Base-by-base conservation (phyloP, 192 early-diverging fungal species). In the Spizellomyces sp. region DNA sequence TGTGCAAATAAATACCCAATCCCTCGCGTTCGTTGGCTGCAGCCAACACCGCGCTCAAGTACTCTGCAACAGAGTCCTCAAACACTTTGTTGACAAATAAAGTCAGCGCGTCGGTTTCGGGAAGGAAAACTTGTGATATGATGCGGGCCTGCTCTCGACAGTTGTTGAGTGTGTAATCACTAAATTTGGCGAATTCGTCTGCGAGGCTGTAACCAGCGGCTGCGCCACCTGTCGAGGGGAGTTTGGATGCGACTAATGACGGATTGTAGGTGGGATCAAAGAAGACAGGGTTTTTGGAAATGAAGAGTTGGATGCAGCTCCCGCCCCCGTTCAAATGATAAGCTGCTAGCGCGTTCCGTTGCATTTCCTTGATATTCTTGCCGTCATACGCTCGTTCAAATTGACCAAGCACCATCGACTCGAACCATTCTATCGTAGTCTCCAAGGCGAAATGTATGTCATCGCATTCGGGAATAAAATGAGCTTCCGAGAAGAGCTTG, bases 221-320 rank as follows among this genome's bases (percentile, higher is more conserved):
- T 52, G 71, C 55, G 8, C 64, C 79, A 6, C 64, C 73, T 15
- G 66, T 50, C 36, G 45, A 52, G 5, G 80, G 79, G 14, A 85
- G 65, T 48, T 83, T 82, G 8, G 68, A 70, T 4, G 69, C 70
- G 8, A 86, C 59, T 2, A 87, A 71, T 4, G 77, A 58, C 21
- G 85, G 85, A 62, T 87, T 87, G 69, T 72, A 87, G 15, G 90
- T 89, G 60, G 88, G 83, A 77, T 95, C 93, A 70, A 89, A 95
- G 64, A 95, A 94, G 27, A 95, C 87, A 48, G 89, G 90, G 71
- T 92, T 90, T 69, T 95, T 95, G 27, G 93, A 90, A 56, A 94
- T 88, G 74, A 91, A 95, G 1, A 90, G 83, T 64, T 91, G 86
- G 50, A 92, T 87, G 66, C 86, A 88, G 14, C 84, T 76, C 43